Evolutionary conservation across 768 basidiomycete species (phyloP), one percentile per base, ranked within the genome.

Genomic region (Rhodosporidiobolus odoratus): DNA sequence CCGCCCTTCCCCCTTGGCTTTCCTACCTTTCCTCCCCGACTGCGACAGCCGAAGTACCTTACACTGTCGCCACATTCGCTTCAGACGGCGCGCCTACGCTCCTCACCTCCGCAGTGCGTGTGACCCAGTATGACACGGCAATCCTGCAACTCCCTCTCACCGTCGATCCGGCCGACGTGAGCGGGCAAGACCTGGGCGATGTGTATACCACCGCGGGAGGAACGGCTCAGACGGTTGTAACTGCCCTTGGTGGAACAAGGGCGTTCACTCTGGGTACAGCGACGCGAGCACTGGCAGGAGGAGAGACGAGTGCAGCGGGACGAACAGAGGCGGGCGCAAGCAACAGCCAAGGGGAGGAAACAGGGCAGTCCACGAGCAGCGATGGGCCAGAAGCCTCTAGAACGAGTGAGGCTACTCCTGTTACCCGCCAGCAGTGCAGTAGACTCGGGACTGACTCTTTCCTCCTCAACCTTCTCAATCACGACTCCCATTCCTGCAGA

Each of bases 81-180:
- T n/a, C 59, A 13, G 37, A 67, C 43, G 72, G 68, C 15, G 34
- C 10, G 0, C 64, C 59, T 10, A 62, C 72, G 0, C 64, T 65
- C 25, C 16, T 66, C 9, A 41, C 37, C 4, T 57, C 56, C 16
- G 34, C 45, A 1, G 60, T 38, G 23, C 35, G 30, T 1, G 32
- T 69, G 4, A 73, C 72, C n/a, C 64, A 62, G 32, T 69, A 69
- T 52, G 57, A 41, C 16, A 73, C 72, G 4, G 35, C 32, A 8
- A 4, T 73, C 35, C n/a, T 73, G 2, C 64, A 73, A 61, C 65
- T 73, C 0, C 64, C 72, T 1, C n/a, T 73, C 17, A 73, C 72
- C 10, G 65, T 73, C 50, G 65, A 58, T n/a, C 27, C 58, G 1
- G 45, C 37, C 23, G 62, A 27, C 45, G 47, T 45, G 2, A 52